These are phyloP conservation scores for Xylaria sp. DNA, from an alignment of 2,329 filamentous ascomycete genomes.

Conservation along the genomic window DNA sequence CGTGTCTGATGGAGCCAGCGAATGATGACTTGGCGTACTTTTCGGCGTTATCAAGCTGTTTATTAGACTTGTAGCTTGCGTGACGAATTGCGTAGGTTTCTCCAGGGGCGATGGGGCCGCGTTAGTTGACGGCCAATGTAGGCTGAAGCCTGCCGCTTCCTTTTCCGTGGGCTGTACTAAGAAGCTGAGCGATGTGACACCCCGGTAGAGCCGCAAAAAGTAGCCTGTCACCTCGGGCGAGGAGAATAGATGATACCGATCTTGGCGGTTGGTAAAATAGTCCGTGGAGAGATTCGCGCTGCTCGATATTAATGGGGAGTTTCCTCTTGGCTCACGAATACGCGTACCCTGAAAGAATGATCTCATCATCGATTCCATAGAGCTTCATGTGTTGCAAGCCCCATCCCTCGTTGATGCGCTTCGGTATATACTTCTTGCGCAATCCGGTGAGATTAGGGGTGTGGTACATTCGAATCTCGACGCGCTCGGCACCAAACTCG, in stretches of 20 bases:
- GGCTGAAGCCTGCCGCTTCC: slow-evolving; percentile 58
- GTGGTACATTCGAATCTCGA: slow-evolving; percentile 97
- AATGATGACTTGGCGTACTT: slow-evolving; percentile 35
- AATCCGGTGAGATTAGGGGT: slow-evolving; percentile 92
- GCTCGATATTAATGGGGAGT: slow-evolving; percentile 19
- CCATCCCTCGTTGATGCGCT: slow-evolving; percentile 96
- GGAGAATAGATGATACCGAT: slow-evolving; percentile 89
- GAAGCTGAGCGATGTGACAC: slow-evolving; percentile 81
- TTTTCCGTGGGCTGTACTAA: slow-evolving; percentile 65
- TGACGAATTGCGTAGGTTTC: slow-evolving; percentile 69
- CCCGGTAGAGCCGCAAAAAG: slow-evolving; percentile 76
- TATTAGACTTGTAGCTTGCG: slow-evolving; percentile 68
- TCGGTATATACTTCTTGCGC: slow-evolving; percentile 81
- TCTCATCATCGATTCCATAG: slow-evolving; percentile 92
- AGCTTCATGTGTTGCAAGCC: slow-evolving; percentile 99
- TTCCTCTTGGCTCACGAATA: neutral
- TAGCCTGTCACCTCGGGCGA: slow-evolving; percentile 80
- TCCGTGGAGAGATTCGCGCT: slow-evolving; percentile 86
- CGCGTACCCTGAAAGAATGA: slow-evolving; percentile 85
- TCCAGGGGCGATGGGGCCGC: slow-evolving; percentile 74
- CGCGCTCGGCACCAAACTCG: slow-evolving; percentile 81
- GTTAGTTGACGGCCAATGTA: slow-evolving; percentile 77
- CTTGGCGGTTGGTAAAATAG: slow-evolving; percentile 95
- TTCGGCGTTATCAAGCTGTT: slow-evolving; percentile 64
- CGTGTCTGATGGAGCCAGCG: slow-evolving; percentile 55